Base-by-base conservation (phyloP, 2,329 filamentous ascomycete genomes). In the Aspergillus ibericus region DNA sequence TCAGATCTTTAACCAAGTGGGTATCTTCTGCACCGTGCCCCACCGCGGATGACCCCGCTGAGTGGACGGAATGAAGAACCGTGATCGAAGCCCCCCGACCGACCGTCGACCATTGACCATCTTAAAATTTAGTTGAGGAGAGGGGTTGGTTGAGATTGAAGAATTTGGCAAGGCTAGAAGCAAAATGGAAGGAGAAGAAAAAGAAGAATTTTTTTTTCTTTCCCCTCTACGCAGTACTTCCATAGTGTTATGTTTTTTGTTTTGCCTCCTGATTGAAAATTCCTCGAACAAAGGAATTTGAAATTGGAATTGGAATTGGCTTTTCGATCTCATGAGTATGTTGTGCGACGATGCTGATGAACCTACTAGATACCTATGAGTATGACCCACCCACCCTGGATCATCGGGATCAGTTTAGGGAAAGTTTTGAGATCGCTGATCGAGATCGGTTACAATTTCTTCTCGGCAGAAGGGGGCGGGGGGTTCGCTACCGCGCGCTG, bases 41-140 rank as follows among this genome's bases (percentile, higher is more conserved):
- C 51, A 53, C 51, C 38, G 40, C 51, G 51, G 36, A 53, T 53
- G 20, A n/a, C 38, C 29, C 51, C 51, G 51, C 51, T 53, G 36
- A 53, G 16, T 53, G 51, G 51, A 53, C 27, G 51, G 51, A 53
- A 53, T 3, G n/a, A 42, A 53, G 29, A 32, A 44, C 51, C 51
- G 51, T 16, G 27, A 48, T 48, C 15, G 44, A 48, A 48, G 22
- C 44, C 13, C 22, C 27, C n/a, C n/a, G n/a, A n/a, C n/a, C n/a
- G n/a, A n/a, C n/a, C n/a, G n/a, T n/a, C n/a, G n/a, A n/a, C n/a
- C n/a, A n/a, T n/a, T n/a, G 25, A 13, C 44, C n/a, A 48, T 48
- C 44, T 48, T 48, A 29, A 48, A 48, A 12, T 29, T 48, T 16
- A 29, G 44, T 18, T 29, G 25, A 25, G 25, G 42, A n/a, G n/a